phyloP scores from a whole-genome alignment of 257 asterid genomes.

The Capsicum chinense region DNA sequence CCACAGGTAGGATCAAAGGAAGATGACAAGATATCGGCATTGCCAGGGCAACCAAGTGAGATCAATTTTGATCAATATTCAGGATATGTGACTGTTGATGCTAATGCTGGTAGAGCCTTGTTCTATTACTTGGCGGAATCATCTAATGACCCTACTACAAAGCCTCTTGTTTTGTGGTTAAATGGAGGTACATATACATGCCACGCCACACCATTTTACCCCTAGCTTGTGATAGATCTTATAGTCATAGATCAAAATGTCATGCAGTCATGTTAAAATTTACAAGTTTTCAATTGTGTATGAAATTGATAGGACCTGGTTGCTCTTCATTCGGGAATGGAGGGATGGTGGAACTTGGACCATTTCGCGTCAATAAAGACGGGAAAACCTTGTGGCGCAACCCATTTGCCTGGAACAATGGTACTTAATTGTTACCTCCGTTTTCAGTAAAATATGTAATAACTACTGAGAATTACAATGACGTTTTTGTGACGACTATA shows the following conservation, averaged over 20 bases:
- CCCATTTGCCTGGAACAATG: conserved; percentile 35
- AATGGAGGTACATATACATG: conserved; percentile 44
- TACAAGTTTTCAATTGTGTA: neutral
- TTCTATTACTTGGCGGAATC: conserved; percentile 48
- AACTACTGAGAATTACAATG: neutral
- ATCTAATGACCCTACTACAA: conserved; percentile 32
- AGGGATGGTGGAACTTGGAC: conserved; percentile 40
- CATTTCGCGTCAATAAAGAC: conserved; percentile 32
- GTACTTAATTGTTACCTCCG: neutral
- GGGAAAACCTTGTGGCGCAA: conserved; percentile 31
- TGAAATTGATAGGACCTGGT: conserved; percentile 34
- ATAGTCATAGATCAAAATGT: too few species aligned
- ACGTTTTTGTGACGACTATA: neutral
- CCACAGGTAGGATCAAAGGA: conserved; percentile 38
- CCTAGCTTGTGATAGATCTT: too few species aligned
- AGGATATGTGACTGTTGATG: conserved; percentile 44
- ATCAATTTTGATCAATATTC: conserved; percentile 45
- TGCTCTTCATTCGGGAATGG: conserved; percentile 37
- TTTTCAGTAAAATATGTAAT: neutral
- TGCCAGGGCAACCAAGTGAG: conserved; percentile 48
- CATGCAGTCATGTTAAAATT: neutral
- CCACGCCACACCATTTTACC: too few species aligned
- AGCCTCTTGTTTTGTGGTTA: conserved; percentile 52
- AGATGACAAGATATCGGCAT: conserved; percentile 42
- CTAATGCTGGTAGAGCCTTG: conserved; percentile 40